A percentile compares a stretch with the other conserved stretches of the same genome.
These are phyloP conservation scores for Didymella lethalis DNA, from an alignment of 2,329 filamentous ascomycete genomes.

Conservation along the genomic window DNA sequence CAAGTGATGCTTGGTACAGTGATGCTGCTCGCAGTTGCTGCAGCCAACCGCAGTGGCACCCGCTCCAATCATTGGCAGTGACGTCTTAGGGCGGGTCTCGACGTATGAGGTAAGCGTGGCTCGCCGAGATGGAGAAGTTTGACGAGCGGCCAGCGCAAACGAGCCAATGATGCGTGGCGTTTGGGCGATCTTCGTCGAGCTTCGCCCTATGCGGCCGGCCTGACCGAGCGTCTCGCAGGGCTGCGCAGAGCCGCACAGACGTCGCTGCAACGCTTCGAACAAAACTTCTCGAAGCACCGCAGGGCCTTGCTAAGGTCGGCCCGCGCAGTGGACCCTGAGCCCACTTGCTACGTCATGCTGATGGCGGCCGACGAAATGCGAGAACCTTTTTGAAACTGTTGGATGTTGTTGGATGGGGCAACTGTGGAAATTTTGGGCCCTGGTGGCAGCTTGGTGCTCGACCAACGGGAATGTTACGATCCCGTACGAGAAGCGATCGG, in stretches of 20 bases:
- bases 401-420: conserved; percentile 35
- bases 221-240: conserved; percentile 14
- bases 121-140: conserved; percentile 27
- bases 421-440: conserved; percentile 30
- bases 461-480: conserved; percentile 28
- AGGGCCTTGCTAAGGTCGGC: conserved; percentile 15
- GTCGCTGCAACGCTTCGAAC: conserved; percentile 16
- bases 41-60: conserved; percentile 22
- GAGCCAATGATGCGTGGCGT: conserved; percentile 5
- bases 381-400: conserved; percentile 41
- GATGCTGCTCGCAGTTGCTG: conserved; percentile 13
- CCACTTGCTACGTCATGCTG: conserved; percentile 43
- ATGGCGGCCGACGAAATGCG: conserved; percentile 24
- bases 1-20: conserved; percentile 17
- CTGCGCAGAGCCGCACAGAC: conserved; percentile 22
- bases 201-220: conserved; percentile 20
- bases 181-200: conserved; percentile 11
- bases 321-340: conserved; percentile 37
- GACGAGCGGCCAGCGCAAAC: conserved; percentile 1
- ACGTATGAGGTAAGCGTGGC: conserved; percentile 23
- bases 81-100: conserved; percentile 27
- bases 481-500: conserved; percentile 33
- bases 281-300: conserved; percentile 19
- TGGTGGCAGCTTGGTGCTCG: conserved; percentile 8
- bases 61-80: conserved; percentile 23